Base-by-base conservation (phyloP, 1,139 yeast species). In the Insectozyma bohioensis region DNA sequence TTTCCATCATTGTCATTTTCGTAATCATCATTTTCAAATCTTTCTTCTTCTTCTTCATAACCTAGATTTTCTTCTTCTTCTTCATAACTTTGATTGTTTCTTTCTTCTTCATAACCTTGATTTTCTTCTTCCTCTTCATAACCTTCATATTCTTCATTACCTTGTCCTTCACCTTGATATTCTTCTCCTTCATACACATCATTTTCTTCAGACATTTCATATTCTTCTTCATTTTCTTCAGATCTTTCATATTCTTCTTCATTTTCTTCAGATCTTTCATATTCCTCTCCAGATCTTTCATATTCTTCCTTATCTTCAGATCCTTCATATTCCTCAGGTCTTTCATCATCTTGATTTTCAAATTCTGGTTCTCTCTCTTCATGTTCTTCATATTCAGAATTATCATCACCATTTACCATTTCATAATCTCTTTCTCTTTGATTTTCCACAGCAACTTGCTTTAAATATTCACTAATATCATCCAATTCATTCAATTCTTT, bases 401-500 rank as follows among this genome's bases (percentile, higher is more conserved):
- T n/a, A 9, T 19, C 31, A 8, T 20, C 30, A 7, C n/a, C 17
- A n/a, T n/a, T n/a, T n/a, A n/a, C n/a, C n/a, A n/a, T n/a, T n/a
- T n/a, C n/a, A n/a, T n/a, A n/a, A n/a, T n/a, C n/a, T n/a, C n/a
- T n/a, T n/a, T n/a, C n/a, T n/a, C n/a, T n/a, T n/a, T n/a, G n/a
- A n/a, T n/a, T n/a, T n/a, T n/a, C n/a, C n/a, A n/a, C n/a, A n/a
- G n/a, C n/a, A n/a, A n/a, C n/a, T n/a, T n/a, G n/a, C n/a, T n/a
- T n/a, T n/a, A n/a, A n/a, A n/a, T n/a, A n/a, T 11, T 28, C 33
- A 12, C 28, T 28, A 10, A 23, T 28, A 25, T 28, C 30, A 28
- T 39, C 35, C 28, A 36, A 32, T 17, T 36, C 40, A 18, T 37
- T 40, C 11, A 39, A 33, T 12, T 24, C 31, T 2, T 31, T 22